Conservation (phyloP, 192 early-diverging fungal genomes). For the Entomortierella chlamydospora region DNA sequence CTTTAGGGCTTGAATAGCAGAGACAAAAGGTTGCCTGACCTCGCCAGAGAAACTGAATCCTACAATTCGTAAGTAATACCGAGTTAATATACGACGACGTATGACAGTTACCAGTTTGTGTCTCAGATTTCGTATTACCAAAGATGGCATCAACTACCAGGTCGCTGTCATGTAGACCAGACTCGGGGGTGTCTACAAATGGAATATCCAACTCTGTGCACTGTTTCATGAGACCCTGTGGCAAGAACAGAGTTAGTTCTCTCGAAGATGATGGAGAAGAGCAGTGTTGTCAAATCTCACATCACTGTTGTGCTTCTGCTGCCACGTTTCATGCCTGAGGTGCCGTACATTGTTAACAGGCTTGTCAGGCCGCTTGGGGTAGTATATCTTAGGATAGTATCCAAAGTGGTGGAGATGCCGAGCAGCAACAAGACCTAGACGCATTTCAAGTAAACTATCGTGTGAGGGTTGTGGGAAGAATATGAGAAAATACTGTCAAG, state of each 20-base stretch:
- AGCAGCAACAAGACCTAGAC: conserved; percentile 87
- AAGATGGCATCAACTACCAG: conserved; percentile 91
- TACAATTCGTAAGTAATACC: conserved; percentile 7
- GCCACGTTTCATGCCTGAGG: too few species aligned
- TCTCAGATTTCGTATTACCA: conserved; percentile 57
- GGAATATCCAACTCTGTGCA: conserved; percentile 75
- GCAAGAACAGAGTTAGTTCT: background rate
- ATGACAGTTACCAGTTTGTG: background rate
- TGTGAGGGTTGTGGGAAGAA: too few species aligned
- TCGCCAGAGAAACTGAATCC: conserved; percentile 90
- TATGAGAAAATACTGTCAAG: too few species aligned
- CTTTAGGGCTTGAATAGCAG: conserved; percentile 66
- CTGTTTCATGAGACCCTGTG: conserved; percentile 75
- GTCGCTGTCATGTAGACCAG: conserved; percentile 60
- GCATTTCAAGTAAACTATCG: background rate
- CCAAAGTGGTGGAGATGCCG: conserved; percentile 93
- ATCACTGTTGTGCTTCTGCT: too few species aligned
- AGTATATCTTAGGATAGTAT: conserved; percentile 80
- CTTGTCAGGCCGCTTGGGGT: conserved; percentile 83
- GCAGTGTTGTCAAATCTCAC: too few species aligned
- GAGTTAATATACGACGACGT: background rate
- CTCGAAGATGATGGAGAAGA: background rate
- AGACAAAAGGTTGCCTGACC: conserved; percentile 80
- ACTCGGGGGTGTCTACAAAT: conserved; percentile 57
- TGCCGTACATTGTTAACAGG: conserved; percentile 57